Conservation (phyloP, 805 yeast genomes). For the Jamesozyma hellenica region DNA sequence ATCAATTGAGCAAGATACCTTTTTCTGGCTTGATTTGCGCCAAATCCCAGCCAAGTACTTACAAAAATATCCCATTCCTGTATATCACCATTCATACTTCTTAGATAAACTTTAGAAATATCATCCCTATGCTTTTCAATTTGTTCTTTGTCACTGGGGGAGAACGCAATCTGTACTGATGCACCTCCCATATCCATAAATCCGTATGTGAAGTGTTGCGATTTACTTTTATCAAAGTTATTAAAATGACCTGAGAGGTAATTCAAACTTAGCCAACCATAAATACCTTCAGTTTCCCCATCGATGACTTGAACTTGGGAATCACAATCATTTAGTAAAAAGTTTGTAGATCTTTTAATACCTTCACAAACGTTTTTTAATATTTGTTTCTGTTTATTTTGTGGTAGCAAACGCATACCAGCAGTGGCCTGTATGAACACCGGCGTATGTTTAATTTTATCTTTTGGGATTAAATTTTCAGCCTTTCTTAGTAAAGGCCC, state of each 20-base stretch:
- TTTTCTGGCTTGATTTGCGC: conserved; percentile 86
- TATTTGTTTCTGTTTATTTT: conserved; percentile 41
- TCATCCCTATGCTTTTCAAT: conserved; percentile 60
- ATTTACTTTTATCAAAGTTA: conserved; percentile 31
- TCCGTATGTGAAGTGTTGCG: conserved; percentile 57
- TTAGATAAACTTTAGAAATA: conserved; percentile 52
- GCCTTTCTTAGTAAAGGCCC: conserved; percentile 59
- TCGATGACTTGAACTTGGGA: conserved; percentile 78
- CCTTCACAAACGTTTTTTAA: conserved; percentile 51
- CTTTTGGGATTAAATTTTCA: conserved; percentile 53
- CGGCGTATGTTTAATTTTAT: conserved; percentile 59
- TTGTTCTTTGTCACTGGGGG: conserved; percentile 58
- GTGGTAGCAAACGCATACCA: conserved; percentile 78
- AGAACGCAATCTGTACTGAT: conserved; percentile 90
- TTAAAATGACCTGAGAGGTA: conserved; percentile 64
- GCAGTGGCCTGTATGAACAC: conserved; percentile 91
- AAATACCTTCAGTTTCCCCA: conserved; percentile 89
- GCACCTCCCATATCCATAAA: conserved; percentile 99
- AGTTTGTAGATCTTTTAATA: conserved; percentile 45
- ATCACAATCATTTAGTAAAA: conserved; percentile 45
- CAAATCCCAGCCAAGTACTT: conserved; percentile 95
- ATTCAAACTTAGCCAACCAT: conserved; percentile 91
- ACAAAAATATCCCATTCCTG: conserved; percentile 84
- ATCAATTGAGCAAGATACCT: conserved; percentile 57
- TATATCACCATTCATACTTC: conserved; percentile 58